Percentiles rank a stretch among this genome's conserved stretches.
Evolutionary conservation across 2,329 filamentous ascomycete species (phyloP).

Genomic region (Fusarium xylarioides): DNA sequence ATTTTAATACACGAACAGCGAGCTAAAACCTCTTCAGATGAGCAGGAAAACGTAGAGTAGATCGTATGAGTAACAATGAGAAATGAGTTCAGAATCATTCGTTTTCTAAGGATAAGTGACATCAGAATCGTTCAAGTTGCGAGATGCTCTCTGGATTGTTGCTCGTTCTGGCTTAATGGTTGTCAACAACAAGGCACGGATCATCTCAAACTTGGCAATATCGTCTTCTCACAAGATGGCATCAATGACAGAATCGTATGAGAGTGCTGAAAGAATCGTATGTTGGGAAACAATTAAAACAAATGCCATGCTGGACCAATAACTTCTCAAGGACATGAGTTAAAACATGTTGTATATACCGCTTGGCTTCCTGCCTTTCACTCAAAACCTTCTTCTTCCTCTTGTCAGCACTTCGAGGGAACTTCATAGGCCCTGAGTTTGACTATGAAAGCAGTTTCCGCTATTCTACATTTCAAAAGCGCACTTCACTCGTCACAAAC

Average conservation of each 20-base stretch:
- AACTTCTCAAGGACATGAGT: too few species aligned
- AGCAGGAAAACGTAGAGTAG: neutral
- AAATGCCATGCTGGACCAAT: too few species aligned
- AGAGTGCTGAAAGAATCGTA: neutral
- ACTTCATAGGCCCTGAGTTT: rapidly evolving
- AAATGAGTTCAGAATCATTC: neutral
- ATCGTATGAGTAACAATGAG: neutral
- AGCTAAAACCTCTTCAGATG: neutral
- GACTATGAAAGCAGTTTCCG: rapidly evolving
- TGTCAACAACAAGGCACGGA: neutral
- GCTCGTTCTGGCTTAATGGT: neutral
- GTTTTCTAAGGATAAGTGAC: neutral
- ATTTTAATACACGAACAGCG: neutral
- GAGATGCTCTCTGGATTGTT: neutral
- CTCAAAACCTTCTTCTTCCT: neutral
- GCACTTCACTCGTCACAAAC: rapidly evolving
- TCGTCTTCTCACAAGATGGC: neutral
- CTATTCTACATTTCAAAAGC: neutral
- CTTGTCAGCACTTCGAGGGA: neutral
- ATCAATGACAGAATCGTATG: neutral
- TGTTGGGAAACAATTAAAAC: neutral
- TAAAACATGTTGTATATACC: neutral
- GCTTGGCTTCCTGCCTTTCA: neutral
- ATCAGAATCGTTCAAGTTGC: neutral
- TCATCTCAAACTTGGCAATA: neutral